Conservation (phyloP, 2,329 filamentous ascomycete genomes). For the Cordyceps javanica region DNA sequence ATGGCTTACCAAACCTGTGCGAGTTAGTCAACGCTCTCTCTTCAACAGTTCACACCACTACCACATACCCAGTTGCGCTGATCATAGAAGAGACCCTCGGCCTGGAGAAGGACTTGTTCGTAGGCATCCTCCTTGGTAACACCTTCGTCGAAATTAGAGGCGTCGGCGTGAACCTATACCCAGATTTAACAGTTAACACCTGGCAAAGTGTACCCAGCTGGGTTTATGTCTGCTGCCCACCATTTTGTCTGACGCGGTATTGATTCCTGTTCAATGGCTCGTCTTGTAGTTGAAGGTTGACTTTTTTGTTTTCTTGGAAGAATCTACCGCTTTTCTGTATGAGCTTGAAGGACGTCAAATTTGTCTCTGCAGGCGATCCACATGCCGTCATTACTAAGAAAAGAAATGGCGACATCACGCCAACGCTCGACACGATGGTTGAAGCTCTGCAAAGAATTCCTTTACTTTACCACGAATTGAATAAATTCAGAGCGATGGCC, state of each 20-base stretch:
- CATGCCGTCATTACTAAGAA: conserved; percentile 11
- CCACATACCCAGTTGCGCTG: conserved; percentile 71
- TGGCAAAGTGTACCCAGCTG: neutral
- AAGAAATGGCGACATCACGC: conserved; percentile 8
- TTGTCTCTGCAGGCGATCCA: conserved; percentile 5
- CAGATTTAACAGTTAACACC: conserved; percentile 9
- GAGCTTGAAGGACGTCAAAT: neutral
- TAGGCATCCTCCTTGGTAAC: conserved; percentile 69
- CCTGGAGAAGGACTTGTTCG: conserved; percentile 65
- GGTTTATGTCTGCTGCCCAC: neutral
- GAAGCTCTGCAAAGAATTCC: neutral
- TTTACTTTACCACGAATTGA: neutral
- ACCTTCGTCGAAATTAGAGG: conserved; percentile 63
- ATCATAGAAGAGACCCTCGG: conserved; percentile 60
- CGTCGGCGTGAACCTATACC: conserved; percentile 68
- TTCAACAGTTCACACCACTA: neutral
- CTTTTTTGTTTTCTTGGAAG: neutral
- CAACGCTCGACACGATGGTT: neutral
- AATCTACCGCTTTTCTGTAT: neutral
- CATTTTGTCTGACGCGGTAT: conserved; percentile 5
- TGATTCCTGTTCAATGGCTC: neutral
- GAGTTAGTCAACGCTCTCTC: neutral
- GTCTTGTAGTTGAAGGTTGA: neutral
- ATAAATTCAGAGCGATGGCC: too few relatives aligned
- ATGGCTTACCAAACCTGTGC: conserved; percentile 19